These are phyloP conservation scores for Phytophthora vignae DNA, from an alignment of 352 stramenopile genomes.

Conservation along the genomic window DNA sequence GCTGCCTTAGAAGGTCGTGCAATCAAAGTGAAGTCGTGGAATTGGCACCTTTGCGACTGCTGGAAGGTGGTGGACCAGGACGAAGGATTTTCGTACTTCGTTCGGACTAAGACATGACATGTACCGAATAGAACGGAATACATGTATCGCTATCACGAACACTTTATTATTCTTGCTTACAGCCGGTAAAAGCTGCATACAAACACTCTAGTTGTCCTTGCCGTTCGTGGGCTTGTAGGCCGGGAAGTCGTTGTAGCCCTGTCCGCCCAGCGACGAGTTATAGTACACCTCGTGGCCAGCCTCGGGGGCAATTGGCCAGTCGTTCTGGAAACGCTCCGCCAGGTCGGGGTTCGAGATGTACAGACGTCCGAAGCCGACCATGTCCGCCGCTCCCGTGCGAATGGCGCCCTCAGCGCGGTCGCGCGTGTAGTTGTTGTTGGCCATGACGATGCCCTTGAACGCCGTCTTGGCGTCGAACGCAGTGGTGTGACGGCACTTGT, in stretches of 20 bases:
- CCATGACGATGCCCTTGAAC: conserved; percentile 46
- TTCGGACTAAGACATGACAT: too few species aligned
- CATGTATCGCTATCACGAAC: too few species aligned
- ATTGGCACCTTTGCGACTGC: too few species aligned
- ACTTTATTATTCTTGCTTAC: too few species aligned
- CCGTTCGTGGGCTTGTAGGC: conserved; percentile 13
- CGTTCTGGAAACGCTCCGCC: conserved; percentile 40
- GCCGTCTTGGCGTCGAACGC: conserved; percentile 34
- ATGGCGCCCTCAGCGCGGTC: conserved; percentile 41
- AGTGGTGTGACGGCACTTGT: conserved; percentile 41
- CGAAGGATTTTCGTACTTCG: too few species aligned
- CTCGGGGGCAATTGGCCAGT: conserved; percentile 30
- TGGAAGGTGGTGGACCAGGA: too few species aligned
- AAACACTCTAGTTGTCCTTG: conserved; percentile 8
- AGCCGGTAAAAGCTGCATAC: not conserved
- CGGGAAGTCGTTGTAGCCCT: conserved; percentile 41
- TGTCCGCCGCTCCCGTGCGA: conserved; percentile 37
- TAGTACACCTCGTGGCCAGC: conserved; percentile 37
- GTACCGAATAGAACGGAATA: too few species aligned
- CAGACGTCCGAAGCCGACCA: conserved; percentile 46
- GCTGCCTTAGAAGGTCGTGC: too few species aligned
- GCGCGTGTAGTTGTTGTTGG: conserved; percentile 47
- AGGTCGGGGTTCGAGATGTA: conserved; percentile 62
- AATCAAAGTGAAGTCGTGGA: too few species aligned
- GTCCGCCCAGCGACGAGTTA: conserved; percentile 30